phyloP scores from a whole-genome alignment of 805 yeast species.

The Zygosaccharomyces rouxii region DNA sequence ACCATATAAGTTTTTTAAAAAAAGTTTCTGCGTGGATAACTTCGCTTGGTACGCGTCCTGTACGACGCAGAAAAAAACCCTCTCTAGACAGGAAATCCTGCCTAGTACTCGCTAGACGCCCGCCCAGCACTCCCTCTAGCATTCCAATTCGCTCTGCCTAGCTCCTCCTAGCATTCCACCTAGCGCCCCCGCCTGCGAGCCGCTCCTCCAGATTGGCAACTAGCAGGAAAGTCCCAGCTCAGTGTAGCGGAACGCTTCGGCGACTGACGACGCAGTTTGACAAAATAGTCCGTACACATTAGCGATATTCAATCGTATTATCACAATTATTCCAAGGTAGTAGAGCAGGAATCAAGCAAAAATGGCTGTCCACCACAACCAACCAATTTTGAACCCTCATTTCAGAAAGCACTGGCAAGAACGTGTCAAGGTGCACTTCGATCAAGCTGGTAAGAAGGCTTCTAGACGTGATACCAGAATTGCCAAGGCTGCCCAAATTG shows the following conservation, averaged over 20 bases:
- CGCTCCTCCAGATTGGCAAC: neutral
- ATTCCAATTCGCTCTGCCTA: neutral
- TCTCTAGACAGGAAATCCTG: neutral
- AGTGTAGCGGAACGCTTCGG: neutral
- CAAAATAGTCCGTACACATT: neutral
- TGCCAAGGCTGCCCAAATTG: slow-evolving; percentile 86
- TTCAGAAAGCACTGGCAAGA: slow-evolving; percentile 99
- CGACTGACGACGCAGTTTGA: slow-evolving; percentile 3
- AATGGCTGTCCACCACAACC: slow-evolving; percentile 94
- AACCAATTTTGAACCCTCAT: slow-evolving; percentile 98
- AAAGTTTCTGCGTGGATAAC: neutral
- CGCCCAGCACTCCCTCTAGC: neutral
- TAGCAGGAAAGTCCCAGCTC: neutral
- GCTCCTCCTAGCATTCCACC: neutral
- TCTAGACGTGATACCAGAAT: slow-evolving; percentile 95
- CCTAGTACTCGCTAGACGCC: neutral
- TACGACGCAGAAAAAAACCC: neutral
- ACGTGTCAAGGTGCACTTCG: slow-evolving; percentile 98
- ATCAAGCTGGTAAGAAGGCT: slow-evolving; percentile 99
- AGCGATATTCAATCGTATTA: neutral
- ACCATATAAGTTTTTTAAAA: neutral
- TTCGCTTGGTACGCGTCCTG: no score
- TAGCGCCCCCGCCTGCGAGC: neutral
- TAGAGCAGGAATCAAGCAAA: slow-evolving; percentile 36
- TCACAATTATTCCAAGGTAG: slow-evolving; percentile 12